Conservation (phyloP, 129 eudicot species). For the Saposhnikovia divaricata region DNA sequence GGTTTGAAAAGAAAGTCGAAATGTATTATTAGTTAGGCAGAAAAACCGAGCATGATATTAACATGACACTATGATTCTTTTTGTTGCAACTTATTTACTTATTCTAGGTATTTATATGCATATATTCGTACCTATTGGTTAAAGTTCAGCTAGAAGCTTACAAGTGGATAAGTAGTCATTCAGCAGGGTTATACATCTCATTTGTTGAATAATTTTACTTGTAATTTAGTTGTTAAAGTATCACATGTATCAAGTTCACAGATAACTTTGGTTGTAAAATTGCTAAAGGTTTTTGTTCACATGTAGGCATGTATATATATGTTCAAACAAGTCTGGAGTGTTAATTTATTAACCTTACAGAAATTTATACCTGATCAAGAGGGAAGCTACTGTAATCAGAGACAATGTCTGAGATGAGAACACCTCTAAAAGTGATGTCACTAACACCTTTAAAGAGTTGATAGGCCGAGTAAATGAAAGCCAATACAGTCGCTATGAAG, state of each 20-base stretch:
- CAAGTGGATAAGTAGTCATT: background rate
- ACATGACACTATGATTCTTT: background rate
- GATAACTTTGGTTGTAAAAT: background rate
- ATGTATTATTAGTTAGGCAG: background rate
- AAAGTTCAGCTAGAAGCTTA: background rate
- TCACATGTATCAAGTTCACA: background rate
- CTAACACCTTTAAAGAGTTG: conserved; percentile 54
- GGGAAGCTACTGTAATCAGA: conserved; percentile 55
- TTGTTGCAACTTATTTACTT: background rate
- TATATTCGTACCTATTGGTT: background rate
- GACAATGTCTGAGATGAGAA: conserved; percentile 37
- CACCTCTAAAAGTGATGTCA: conserved; percentile 38
- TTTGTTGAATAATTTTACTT: background rate
- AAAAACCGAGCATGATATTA: background rate
- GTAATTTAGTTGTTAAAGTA: background rate
- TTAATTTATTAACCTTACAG: background rate
- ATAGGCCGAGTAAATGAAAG: conserved; percentile 40
- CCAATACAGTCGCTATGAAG: conserved; percentile 24
- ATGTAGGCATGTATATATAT: background rate
- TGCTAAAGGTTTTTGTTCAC: background rate
- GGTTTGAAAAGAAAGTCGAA: background rate
- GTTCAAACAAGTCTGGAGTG: background rate
- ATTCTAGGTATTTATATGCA: background rate
- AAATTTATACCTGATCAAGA: conserved; percentile 44
- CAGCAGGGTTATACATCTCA: background rate